Percentiles rank a stretch among this genome's conserved stretches.
These are phyloP conservation scores for Alternaria arborescens DNA, from an alignment of 2,329 filamentous ascomycete species.

Conservation along the genomic window DNA sequence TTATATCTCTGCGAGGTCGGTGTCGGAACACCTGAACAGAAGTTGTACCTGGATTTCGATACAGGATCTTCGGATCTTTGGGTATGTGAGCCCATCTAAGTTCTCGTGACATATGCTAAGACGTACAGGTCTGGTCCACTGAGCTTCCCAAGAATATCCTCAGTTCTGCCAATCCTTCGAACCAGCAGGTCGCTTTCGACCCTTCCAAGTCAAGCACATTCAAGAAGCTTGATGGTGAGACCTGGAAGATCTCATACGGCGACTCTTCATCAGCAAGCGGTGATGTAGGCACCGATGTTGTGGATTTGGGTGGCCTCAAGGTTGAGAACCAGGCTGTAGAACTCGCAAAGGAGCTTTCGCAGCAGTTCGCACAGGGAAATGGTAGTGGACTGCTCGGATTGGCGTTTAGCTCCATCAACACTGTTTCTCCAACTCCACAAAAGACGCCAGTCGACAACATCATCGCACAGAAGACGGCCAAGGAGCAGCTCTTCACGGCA, in stretches of 20 bases:
- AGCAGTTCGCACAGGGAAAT: constrained; percentile 59
- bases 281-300: constrained; percentile 69
- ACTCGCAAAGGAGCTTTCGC: constrained; percentile 66
- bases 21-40: constrained; percentile 66
- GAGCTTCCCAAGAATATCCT: constrained; percentile 38
- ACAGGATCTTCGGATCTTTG: constrained; percentile 73
- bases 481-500: constrained; percentile 26
- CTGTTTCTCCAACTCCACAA: constrained; percentile 58
- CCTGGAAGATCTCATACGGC: constrained; percentile 70
- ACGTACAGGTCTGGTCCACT: constrained; percentile 32
- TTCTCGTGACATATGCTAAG: not conserved
- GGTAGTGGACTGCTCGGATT: constrained; percentile 68
- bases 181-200: constrained; percentile 64
- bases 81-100: constrained; percentile 36
- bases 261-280: constrained; percentile 70
- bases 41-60: constrained; percentile 72
- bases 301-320: constrained; percentile 66
- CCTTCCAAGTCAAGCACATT: constrained; percentile 48
- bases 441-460: constrained; percentile 67
- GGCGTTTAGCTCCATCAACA: constrained; percentile 67
- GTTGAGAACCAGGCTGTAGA: constrained; percentile 70
- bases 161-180: constrained; percentile 56
- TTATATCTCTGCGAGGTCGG: constrained; percentile 62
- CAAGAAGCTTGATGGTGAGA: constrained; percentile 55
- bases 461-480: constrained; percentile 17